Percentiles rank a stretch among this genome's conserved stretches.
phyloP scores from a whole-genome alignment of 176 grass and related monocot species.

The barley (Hordeum vulgare) region DNA sequence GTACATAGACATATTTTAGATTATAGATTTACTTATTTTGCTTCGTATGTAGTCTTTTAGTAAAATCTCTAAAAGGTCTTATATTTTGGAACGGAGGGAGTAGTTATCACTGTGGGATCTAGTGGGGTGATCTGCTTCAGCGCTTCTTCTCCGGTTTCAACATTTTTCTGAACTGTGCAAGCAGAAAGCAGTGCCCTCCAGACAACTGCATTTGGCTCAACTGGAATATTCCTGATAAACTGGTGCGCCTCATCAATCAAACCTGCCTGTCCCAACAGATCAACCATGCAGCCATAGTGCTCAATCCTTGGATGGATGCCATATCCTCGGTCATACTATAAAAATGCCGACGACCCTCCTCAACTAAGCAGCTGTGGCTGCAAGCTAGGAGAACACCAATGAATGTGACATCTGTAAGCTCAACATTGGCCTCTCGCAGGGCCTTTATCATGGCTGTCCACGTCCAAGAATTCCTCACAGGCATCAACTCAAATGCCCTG shows the following conservation, averaged over 20 bases:
- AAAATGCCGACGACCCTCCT: slow-evolving; percentile 43
- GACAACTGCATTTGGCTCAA: slow-evolving; percentile 54
- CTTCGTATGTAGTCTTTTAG: too few relatives aligned
- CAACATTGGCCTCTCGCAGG: slow-evolving; percentile 34
- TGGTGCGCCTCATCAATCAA: slow-evolving; percentile 57
- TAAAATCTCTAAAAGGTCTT: too few relatives aligned
- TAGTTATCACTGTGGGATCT: slow-evolving; percentile 53
- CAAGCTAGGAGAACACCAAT: slow-evolving; percentile 62
- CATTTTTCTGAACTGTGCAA: slow-evolving; percentile 54
- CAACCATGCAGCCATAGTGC: slow-evolving; percentile 76
- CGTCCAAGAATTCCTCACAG: slow-evolving; percentile 53
- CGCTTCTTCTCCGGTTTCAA: slow-evolving; percentile 47
- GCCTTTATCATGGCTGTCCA: slow-evolving; percentile 67
- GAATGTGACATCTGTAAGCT: slow-evolving; percentile 61
- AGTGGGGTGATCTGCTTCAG: slow-evolving; percentile 41
- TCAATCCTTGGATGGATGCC: slow-evolving; percentile 46
- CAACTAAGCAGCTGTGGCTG: slow-evolving; percentile 55
- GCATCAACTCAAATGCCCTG: slow-evolving; percentile 45
- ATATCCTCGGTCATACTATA: slow-evolving; percentile 48
- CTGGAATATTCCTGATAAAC: slow-evolving; percentile 50
- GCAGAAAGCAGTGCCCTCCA: slow-evolving; percentile 61
- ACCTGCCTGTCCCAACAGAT: slow-evolving; percentile 57
- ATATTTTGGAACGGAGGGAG: too few relatives aligned
- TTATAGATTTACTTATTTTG: too few relatives aligned
- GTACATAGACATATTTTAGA: too few relatives aligned